Percentiles rank a stretch among this genome's conserved stretches.
phyloP scores from a whole-genome alignment of 2,329 filamentous ascomycete genomes.

The Botrytis aclada region DNA sequence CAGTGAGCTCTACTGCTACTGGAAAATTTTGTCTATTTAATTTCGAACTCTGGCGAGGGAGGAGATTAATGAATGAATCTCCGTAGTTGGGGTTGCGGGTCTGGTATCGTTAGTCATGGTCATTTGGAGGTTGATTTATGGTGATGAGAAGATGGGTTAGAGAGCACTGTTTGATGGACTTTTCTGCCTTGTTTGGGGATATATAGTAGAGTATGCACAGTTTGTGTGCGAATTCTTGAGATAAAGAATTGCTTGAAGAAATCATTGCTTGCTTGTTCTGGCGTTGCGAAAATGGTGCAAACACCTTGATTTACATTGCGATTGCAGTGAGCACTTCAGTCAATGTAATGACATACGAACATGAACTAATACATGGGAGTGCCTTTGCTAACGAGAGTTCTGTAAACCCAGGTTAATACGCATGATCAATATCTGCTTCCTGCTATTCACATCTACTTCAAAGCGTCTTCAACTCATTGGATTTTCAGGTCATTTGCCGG shows the following conservation, averaged over 20 bases:
- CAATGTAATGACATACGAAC: background rate
- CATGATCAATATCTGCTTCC: background rate
- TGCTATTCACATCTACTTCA: background rate
- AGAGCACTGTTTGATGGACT: background rate
- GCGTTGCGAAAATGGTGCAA: background rate
- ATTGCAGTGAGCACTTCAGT: too few species aligned
- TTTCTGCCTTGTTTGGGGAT: background rate
- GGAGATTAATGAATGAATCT: background rate
- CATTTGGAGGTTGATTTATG: background rate
- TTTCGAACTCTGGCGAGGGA: background rate
- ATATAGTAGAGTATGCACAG: background rate
- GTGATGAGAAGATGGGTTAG: background rate
- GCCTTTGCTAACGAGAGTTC: background rate
- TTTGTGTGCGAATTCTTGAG: too few species aligned
- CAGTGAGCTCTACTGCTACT: background rate
- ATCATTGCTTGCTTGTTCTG: background rate
- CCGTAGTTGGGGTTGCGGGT: background rate
- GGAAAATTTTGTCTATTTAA: background rate
- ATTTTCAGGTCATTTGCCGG: conserved; percentile 27
- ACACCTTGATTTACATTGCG: background rate
- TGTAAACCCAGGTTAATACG: too few species aligned
- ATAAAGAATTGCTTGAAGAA: background rate
- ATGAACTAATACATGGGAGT: background rate
- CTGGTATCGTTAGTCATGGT: background rate
- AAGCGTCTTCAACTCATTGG: background rate